Percentiles rank a stretch among this genome's conserved stretches.
These are phyloP conservation scores for Ogataea siamensis DNA, from an alignment of 805 yeast genomes.

Conservation along the genomic window DNA sequence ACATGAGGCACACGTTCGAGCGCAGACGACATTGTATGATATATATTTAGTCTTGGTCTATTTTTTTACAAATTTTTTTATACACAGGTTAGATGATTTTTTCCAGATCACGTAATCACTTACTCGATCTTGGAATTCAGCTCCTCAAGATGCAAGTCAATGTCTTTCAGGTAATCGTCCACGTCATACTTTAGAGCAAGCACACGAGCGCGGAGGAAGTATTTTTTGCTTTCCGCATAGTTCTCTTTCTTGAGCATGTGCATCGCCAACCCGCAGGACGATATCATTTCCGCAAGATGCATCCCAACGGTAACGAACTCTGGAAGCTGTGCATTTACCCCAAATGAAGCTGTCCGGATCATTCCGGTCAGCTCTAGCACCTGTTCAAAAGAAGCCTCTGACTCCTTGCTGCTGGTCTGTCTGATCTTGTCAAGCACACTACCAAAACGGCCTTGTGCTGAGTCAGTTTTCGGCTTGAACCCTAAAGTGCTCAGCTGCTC, in stretches of 20 bases:
- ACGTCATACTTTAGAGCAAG: slow-evolving; percentile 20
- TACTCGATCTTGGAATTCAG: slow-evolving; percentile 6
- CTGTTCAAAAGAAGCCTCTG: slow-evolving; percentile 16
- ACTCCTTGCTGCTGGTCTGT: slow-evolving; percentile 10
- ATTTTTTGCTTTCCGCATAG: slow-evolving; percentile 14
- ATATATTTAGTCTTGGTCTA: neutral
- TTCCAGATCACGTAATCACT: slow-evolving; percentile 1
- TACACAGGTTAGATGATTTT: too few relatives aligned
- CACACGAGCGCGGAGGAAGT: slow-evolving; percentile 18
- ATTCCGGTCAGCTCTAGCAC: slow-evolving; percentile 13
- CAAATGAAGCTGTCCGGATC: slow-evolving; percentile 15
- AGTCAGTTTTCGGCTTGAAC: slow-evolving; percentile 2
- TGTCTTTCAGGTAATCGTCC: slow-evolving; percentile 18
- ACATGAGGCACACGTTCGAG: slow-evolving; percentile 62
- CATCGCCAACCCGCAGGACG: slow-evolving; percentile 21
- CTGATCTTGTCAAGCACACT: slow-evolving; percentile 1
- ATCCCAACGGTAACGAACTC: slow-evolving; percentile 16
- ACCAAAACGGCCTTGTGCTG: slow-evolving; percentile 1
- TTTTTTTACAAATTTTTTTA: slow-evolving; percentile 11
- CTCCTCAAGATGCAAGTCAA: slow-evolving; percentile 13
- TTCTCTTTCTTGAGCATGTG: slow-evolving; percentile 12
- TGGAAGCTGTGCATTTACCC: slow-evolving; percentile 13
- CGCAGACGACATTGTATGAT: slow-evolving; percentile 71
- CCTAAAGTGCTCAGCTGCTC: slow-evolving; percentile 9
- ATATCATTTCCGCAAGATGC: slow-evolving; percentile 20